Percentiles rank a stretch among this genome's conserved stretches.
Conservation (phyloP, 139 green algal species). For the Chlamydomonas sp. region DNA sequence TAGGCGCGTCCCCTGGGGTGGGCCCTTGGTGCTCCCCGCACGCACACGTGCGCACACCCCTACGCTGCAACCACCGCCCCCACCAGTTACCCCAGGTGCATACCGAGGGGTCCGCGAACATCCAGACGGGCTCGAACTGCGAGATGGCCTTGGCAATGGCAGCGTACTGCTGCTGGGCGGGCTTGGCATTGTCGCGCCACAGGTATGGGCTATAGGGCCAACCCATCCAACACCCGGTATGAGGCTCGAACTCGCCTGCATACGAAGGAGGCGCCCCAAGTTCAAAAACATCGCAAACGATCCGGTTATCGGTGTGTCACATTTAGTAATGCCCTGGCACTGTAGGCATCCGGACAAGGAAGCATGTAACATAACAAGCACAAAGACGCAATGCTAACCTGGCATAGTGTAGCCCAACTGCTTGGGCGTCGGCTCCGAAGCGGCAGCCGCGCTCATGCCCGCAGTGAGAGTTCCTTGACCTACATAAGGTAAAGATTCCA, state of each 20-base stretch:
- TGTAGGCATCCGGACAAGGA: not conserved
- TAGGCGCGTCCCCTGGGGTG: no score
- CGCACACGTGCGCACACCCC: no score
- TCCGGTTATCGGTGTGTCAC: not conserved
- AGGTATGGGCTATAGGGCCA: constrained; percentile 51
- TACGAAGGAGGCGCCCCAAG: not conserved
- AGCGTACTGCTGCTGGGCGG: constrained; percentile 70
- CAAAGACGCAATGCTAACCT: not conserved
- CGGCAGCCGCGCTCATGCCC: not conserved
- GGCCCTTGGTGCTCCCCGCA: no score
- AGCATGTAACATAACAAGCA: no score
- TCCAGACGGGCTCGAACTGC: constrained; percentile 67
- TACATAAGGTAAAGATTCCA: no score
- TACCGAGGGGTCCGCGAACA: constrained; percentile 64
- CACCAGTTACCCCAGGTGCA: not conserved
- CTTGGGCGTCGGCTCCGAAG: not conserved
- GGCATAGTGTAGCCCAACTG: constrained; percentile 16
- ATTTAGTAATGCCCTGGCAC: not conserved
- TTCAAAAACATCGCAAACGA: not conserved
- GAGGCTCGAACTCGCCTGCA: constrained; percentile 8
- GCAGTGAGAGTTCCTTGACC: not conserved
- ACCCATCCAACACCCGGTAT: constrained; percentile 7
- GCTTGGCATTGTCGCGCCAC: constrained; percentile 64
- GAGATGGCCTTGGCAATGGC: constrained; percentile 64
- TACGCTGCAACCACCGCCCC: no score